Conservation (phyloP, 768 basidiomycete species). For the Boletus subcaerulescens region DNA sequence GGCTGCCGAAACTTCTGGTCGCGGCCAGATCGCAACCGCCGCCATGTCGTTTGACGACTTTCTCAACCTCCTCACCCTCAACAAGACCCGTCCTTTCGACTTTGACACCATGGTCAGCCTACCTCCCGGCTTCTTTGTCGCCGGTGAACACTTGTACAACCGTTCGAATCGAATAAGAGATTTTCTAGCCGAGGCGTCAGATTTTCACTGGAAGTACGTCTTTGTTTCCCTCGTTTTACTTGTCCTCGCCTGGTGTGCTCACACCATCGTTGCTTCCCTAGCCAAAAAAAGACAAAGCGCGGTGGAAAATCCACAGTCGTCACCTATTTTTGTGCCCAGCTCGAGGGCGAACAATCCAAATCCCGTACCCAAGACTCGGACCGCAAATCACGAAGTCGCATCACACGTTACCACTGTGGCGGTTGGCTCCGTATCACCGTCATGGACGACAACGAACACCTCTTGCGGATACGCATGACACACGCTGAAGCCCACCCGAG, state of each 20-base stretch:
- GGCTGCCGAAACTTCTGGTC: constrained; percentile 26
- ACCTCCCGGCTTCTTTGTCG: constrained; percentile 30
- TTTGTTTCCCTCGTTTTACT: not conserved
- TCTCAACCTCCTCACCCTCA: constrained; percentile 31
- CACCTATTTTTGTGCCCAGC: constrained; percentile 35
- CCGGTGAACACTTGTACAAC: constrained; percentile 34
- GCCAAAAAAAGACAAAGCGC: constrained; percentile 36
- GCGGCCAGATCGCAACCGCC: constrained; percentile 35
- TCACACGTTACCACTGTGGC: constrained; percentile 34
- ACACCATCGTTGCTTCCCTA: not conserved
- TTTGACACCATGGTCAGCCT: constrained; percentile 36
- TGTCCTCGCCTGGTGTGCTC: not conserved
- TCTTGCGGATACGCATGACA: constrained; percentile 35
- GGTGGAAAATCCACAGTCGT: constrained; percentile 35
- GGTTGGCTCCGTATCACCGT: constrained; percentile 36
- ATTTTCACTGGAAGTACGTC: constrained; percentile 36
- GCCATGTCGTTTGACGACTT: constrained; percentile 35
- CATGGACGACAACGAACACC: constrained; percentile 35
- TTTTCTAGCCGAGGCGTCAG: constrained; percentile 32
- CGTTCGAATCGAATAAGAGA: constrained; percentile 36
- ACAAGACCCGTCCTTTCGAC: constrained; percentile 32
- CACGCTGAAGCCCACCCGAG: constrained; percentile 34
- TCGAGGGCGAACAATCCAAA: constrained; percentile 35
- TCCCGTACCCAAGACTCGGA: constrained; percentile 32
- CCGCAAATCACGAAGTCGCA: constrained; percentile 35